These are phyloP conservation scores for Boletus reticulatus DNA, from an alignment of 768 basidiomycete species.

Conservation along the genomic window DNA sequence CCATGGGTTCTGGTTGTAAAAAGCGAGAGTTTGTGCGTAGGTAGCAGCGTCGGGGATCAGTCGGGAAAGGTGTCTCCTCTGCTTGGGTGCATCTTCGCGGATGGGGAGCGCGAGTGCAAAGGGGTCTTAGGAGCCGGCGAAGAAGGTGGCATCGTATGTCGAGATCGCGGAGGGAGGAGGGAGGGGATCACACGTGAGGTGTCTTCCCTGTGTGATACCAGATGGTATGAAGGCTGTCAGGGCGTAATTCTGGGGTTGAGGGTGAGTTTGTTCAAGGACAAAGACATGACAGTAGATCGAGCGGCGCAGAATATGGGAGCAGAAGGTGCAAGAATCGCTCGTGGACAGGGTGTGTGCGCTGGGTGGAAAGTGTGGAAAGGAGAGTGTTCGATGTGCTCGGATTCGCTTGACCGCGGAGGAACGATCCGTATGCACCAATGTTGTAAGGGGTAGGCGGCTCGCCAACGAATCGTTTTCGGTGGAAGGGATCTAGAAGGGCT, in stretches of 20 bases:
- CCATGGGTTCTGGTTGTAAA: conserved; percentile 56
- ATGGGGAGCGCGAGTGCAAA: conserved; percentile 30
- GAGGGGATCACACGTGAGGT: conserved; percentile 81
- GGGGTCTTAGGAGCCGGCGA: conserved; percentile 58
- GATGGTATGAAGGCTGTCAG: conserved; percentile 73
- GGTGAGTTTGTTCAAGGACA: conserved; percentile 63
- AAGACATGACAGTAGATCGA: conserved; percentile 74
- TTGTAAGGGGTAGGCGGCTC: too few species aligned
- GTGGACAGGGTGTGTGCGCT: conserved; percentile 30
- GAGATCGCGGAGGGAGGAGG: conserved; percentile 65
- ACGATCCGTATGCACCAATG: too few species aligned
- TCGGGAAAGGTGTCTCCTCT: conserved; percentile 51
- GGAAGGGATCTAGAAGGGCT: too few species aligned
- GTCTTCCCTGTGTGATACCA: conserved; percentile 47
- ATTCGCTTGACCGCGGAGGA: too few species aligned
- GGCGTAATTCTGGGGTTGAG: conserved; percentile 35
- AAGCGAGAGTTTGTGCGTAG: conserved; percentile 57
- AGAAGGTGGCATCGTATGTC: conserved; percentile 70
- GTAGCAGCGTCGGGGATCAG: conserved; percentile 58
- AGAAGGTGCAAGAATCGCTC: conserved; percentile 40
- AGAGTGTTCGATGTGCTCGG: conserved; percentile 39
- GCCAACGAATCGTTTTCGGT: too few species aligned
- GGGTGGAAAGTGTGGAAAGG: conserved; percentile 32
- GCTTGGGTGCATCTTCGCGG: conserved; percentile 40
- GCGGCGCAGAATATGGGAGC: conserved; percentile 39